Percentiles rank a stretch among this genome's conserved stretches.
phyloP scores from a whole-genome alignment of 495 filamentous ascomycete species.

The Aspergillus leporis region DNA sequence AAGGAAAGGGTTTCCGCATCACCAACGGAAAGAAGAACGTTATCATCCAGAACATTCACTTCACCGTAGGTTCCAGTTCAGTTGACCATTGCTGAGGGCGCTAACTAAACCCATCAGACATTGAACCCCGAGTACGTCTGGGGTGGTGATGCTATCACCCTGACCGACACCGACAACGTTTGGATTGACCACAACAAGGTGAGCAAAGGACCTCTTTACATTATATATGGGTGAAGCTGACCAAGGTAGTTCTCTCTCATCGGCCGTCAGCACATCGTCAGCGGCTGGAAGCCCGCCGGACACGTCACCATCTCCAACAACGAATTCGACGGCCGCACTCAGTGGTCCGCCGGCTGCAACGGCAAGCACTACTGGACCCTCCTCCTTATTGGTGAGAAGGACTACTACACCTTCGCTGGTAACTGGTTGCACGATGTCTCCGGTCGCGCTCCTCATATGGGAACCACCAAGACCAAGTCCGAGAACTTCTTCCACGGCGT shows the following conservation, averaged over 20 bases:
- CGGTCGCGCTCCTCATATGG: conserved; percentile 34
- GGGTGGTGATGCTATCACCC: conserved; percentile 28
- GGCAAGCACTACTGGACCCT: conserved; percentile 53
- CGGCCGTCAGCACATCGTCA: conserved; percentile 22
- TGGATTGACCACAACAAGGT: conserved; percentile 29
- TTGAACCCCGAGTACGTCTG: conserved; percentile 31
- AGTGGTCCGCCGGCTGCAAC: conserved; percentile 49
- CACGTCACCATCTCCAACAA: conserved; percentile 33
- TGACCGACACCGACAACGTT: conserved; percentile 18
- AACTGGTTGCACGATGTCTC: conserved; percentile 44
- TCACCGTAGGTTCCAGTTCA: conserved; percentile 13
- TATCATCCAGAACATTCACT: conserved; percentile 37
- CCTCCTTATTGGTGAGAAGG: conserved; percentile 17
- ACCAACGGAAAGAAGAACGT: conserved; percentile 22
- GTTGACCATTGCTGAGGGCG: background rate
- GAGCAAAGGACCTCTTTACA: background rate
- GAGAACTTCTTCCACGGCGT: conserved; percentile 40
- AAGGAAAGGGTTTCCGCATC: conserved; percentile 20
- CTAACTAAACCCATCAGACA: conserved; percentile 4
- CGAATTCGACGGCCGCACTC: conserved; percentile 45
- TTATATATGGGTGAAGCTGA: background rate
- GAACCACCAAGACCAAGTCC: conserved; percentile 39
- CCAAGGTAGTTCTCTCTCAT: conserved; percentile 15
- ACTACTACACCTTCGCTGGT: conserved; percentile 18
- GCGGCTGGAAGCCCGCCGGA: conserved; percentile 14